phyloP scores from a whole-genome alignment of 129 eudicot species.

The Flaveria brownii region DNA sequence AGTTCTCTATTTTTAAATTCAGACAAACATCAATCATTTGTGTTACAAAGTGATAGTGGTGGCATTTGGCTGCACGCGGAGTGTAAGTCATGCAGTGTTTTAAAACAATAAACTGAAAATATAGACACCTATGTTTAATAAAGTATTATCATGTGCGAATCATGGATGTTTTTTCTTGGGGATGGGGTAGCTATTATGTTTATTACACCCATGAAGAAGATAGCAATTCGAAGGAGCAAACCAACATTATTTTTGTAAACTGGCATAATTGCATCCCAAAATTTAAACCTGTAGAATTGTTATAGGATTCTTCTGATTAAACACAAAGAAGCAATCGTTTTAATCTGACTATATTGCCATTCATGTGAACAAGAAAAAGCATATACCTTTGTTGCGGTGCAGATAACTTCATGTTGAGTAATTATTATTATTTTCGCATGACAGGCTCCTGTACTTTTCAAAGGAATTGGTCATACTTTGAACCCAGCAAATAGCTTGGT shows the following conservation, averaged over 20 bases:
- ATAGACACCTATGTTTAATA: not conserved
- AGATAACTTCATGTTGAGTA: slow-evolving; percentile 2
- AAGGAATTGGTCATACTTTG: slow-evolving; percentile 71
- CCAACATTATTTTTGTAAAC: not conserved
- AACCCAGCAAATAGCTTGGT: slow-evolving; percentile 79
- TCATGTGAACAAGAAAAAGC: not conserved
- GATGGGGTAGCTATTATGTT: not conserved
- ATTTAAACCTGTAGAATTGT: not conserved
- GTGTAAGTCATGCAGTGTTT: not conserved
- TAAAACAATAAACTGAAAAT: not conserved
- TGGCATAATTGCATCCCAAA: not conserved
- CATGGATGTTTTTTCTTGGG: not conserved
- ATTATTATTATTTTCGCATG: slow-evolving; percentile 12
- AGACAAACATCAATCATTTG: not conserved
- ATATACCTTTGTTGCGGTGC: not conserved
- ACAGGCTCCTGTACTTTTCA: slow-evolving; percentile 88
- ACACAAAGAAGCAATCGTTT: not conserved
- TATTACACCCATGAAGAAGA: slow-evolving; percentile 1
- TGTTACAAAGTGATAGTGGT: not conserved
- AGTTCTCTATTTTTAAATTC: not conserved
- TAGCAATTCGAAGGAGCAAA: not conserved
- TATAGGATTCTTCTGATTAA: not conserved
- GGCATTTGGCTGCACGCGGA: not conserved
- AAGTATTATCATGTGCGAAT: not conserved
- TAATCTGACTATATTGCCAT: not conserved